These are phyloP conservation scores for Mrakiaceae sp. DNA, from an alignment of 1,284 basidiomycete genomes.

Conservation along the genomic window DNA sequence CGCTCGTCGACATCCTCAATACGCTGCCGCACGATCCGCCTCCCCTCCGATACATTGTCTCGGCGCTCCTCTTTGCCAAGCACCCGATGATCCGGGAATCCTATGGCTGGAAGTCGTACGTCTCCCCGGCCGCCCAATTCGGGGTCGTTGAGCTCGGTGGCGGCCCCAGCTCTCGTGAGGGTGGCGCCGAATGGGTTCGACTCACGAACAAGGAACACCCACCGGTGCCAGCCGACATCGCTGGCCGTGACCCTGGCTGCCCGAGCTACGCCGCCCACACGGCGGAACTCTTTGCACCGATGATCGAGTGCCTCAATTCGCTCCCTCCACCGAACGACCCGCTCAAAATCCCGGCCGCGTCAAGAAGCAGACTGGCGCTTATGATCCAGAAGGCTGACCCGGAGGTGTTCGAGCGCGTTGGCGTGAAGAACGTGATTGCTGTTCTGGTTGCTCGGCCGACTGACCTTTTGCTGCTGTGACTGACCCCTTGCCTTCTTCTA, in stretches of 20 bases:
- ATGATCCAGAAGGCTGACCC: not conserved
- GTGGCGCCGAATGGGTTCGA: conserved; percentile 1
- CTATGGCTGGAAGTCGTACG: conserved; percentile 13
- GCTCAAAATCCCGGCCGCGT: conserved; percentile 2
- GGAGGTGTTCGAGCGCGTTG: not conserved
- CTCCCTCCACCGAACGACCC: conserved; percentile 5
- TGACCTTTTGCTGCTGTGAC: too few species aligned
- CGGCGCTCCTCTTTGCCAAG: conserved; percentile 3
- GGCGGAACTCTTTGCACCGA: conserved; percentile 7
- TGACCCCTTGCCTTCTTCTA: too few species aligned
- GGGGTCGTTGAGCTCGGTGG: conserved; percentile 9
- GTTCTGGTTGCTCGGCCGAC: too few species aligned
- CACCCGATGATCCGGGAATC: conserved; percentile 1
- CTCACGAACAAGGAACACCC: not conserved
- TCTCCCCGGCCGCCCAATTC: not conserved
- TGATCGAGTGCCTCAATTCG: conserved; percentile 2
- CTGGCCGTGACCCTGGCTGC: not conserved
- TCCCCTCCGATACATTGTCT: conserved; percentile 13
- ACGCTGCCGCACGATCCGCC: conserved; percentile 2
- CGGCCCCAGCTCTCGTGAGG: not conserved
- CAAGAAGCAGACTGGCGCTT: not conserved
- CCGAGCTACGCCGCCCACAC: conserved; percentile 4
- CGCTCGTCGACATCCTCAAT: conserved; percentile 9
- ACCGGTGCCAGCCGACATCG: not conserved
- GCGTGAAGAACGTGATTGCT: not conserved